These are phyloP conservation scores for Leptomonas seymouri DNA, from an alignment of 208 protist genomes.

Conservation along the genomic window DNA sequence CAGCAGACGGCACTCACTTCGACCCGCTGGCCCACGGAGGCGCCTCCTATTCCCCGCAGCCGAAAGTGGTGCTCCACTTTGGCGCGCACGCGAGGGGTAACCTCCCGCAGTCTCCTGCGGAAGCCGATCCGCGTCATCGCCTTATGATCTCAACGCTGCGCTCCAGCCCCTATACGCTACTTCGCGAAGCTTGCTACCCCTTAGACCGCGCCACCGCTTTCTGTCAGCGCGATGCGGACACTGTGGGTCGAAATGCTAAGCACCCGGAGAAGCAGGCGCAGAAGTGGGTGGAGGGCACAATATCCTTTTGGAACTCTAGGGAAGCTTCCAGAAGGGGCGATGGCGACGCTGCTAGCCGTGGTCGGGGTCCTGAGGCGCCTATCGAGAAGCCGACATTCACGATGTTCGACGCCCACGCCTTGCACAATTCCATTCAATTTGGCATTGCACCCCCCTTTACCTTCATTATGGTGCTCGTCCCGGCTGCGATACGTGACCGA, in stretches of 20 bases:
- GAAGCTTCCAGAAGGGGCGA: background rate
- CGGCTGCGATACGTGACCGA: conserved; percentile 27
- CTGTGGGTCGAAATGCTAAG: background rate
- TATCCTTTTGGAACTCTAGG: conserved; percentile 25
- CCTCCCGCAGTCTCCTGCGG: background rate
- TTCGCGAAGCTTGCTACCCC: conserved; percentile 36
- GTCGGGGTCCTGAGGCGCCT: background rate
- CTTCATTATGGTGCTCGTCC: conserved; percentile 54
- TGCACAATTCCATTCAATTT: conserved; percentile 21
- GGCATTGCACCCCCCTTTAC: conserved; percentile 44
- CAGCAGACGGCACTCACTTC: background rate
- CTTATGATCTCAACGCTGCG: conserved; percentile 3
- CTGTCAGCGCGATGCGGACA: conserved; percentile 5
- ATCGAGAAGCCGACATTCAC: background rate
- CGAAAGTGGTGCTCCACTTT: conserved; percentile 4
- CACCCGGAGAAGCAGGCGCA: conserved; percentile 26
- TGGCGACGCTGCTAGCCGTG: conserved; percentile 8
- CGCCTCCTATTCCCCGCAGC: conserved; percentile 3
- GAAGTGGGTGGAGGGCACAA: conserved; percentile 47
- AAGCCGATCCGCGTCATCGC: background rate
- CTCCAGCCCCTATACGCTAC: conserved; percentile 25
- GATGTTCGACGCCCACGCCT: conserved; percentile 12
- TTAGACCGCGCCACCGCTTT: conserved; percentile 22
- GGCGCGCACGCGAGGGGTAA: background rate
- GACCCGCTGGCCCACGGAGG: background rate